phyloP scores from a whole-genome alignment of 805 yeast genomes.

The Spathaspora sp. region DNA sequence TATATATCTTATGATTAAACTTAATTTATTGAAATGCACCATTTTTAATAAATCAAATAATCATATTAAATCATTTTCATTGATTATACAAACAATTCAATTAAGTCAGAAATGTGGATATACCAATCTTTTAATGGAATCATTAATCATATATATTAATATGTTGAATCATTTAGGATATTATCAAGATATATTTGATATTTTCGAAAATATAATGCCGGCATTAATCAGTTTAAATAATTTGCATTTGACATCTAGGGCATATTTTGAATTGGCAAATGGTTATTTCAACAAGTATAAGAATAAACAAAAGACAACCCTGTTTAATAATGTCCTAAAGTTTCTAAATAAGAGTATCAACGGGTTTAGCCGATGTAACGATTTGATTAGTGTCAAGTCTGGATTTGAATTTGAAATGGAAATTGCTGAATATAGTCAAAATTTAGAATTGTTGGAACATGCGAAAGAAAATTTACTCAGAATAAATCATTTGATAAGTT shows the following conservation, averaged over 20 bases:
- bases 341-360: slow-evolving; percentile 40
- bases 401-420: slow-evolving; percentile 38
- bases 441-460: slow-evolving; percentile 28
- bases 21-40: slow-evolving; percentile 45
- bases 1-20: slow-evolving; percentile 42
- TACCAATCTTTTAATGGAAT: slow-evolving; percentile 42
- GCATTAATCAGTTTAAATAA: slow-evolving; percentile 38
- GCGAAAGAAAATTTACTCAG: slow-evolving; percentile 24
- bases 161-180: slow-evolving; percentile 41
- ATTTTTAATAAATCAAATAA: slow-evolving; percentile 40
- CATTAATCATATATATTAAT: slow-evolving; percentile 42
- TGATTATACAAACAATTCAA: slow-evolving; percentile 47
- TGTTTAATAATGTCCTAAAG: slow-evolving; percentile 30
- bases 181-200: slow-evolving; percentile 38
- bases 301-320: slow-evolving; percentile 7
- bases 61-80: slow-evolving; percentile 48
- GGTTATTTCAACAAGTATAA: slow-evolving; percentile 3
- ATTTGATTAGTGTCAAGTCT: slow-evolving; percentile 33
- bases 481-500: not conserved
- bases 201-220: slow-evolving; percentile 44
- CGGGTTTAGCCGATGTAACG: slow-evolving; percentile 39
- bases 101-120: slow-evolving; percentile 46
- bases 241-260: slow-evolving; percentile 31
- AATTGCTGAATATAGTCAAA: slow-evolving; percentile 28
- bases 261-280: slow-evolving; percentile 29